phyloP scores from a whole-genome alignment of 495 filamentous ascomycete species.

The Xylaria palmicola region DNA sequence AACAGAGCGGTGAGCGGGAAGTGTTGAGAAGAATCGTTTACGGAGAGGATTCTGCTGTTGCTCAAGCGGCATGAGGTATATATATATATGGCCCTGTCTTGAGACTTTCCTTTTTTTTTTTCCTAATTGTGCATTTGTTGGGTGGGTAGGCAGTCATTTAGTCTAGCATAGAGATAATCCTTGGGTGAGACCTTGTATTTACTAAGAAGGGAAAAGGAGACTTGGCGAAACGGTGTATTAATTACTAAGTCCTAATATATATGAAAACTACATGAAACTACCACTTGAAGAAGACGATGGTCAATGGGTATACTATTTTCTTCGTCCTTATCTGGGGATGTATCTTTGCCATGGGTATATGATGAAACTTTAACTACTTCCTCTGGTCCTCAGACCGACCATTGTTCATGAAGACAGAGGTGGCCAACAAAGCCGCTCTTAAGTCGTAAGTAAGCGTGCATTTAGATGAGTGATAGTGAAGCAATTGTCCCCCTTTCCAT shows the following conservation, averaged over 20 bases:
- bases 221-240: not conserved
- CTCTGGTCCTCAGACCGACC: no score
- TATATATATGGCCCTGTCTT: not conserved
- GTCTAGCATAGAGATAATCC: not conserved
- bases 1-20: constrained; percentile 70
- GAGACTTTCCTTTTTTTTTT: not conserved
- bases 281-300: no score
- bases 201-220: not conserved
- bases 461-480: no score
- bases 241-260: not conserved
- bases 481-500: no score
- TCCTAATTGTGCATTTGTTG: not conserved
- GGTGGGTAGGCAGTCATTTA: not conserved
- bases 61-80: not conserved
- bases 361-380: no score
- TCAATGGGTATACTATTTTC: no score
- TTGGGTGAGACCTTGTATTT: not conserved
- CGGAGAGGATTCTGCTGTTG: constrained; percentile 22
- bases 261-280: not conserved
- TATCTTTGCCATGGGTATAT: no score
- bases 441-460: no score
- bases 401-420: no score
- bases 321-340: no score
- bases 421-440: no score
- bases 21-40: constrained; percentile 57